phyloP scores from a whole-genome alignment of 169 alveolate genomes.

The Plasmodium coatneyi region DNA sequence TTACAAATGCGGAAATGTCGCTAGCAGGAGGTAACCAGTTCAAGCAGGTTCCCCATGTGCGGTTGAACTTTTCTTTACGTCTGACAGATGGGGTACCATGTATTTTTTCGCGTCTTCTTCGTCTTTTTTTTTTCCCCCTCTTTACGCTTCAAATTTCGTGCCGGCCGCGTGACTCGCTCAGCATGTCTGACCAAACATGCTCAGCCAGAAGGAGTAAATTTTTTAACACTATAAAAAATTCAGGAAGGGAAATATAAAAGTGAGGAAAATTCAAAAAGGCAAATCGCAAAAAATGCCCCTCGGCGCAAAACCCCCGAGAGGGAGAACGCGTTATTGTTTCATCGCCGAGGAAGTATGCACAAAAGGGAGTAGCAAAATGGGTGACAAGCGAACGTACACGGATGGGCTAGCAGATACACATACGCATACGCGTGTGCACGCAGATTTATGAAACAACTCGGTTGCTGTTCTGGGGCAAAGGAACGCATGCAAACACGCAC shows the following conservation, averaged over 20 bases:
- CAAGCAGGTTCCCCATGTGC: background rate
- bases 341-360: background rate
- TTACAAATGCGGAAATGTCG: background rate
- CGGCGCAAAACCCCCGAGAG: background rate
- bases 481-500: background rate
- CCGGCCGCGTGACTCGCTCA: background rate
- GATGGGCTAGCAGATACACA: background rate
- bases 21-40: background rate
- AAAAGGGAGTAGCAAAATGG: background rate
- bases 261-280: background rate
- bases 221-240: background rate
- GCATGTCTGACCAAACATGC: background rate
- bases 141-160: background rate
- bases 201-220: background rate
- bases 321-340: background rate
- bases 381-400: background rate
- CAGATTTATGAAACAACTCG: background rate
- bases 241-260: background rate
- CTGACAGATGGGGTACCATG: background rate
- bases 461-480: background rate
- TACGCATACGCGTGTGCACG: background rate
- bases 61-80: background rate
- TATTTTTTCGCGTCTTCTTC: background rate
- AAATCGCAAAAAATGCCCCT: background rate
- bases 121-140: background rate